Evolutionary conservation across 257 asterid genomes (phyloP).

Genomic region (Przewalskia tangutica): DNA sequence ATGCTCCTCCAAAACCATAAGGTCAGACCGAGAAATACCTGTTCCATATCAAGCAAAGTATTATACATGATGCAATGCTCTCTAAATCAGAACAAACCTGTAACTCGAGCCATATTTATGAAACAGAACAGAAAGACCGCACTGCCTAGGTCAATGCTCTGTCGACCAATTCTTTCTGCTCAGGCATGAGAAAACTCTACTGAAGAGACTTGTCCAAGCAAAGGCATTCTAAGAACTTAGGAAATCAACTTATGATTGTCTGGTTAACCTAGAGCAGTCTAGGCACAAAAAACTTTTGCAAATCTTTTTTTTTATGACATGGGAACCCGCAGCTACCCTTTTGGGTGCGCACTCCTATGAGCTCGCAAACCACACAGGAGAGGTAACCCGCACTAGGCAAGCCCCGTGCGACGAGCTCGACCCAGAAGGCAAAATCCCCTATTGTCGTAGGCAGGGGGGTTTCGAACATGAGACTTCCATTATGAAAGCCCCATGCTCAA

Average conservation of each 20-base stretch:
- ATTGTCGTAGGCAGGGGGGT: too few species aligned
- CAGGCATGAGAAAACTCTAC: not conserved
- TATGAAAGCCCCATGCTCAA: too few species aligned
- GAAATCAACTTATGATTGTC: not conserved
- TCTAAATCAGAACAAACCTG: slow-evolving; percentile 1
- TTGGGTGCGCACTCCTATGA: too few species aligned
- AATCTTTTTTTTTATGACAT: too few species aligned
- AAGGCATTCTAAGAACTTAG: not conserved
- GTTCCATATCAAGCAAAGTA: slow-evolving; percentile 17
- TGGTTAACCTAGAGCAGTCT: not conserved
- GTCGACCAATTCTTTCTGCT: not conserved
- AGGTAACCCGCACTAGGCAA: too few species aligned
- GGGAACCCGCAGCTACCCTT: too few species aligned
- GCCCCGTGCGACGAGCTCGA: too few species aligned
- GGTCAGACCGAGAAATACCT: slow-evolving; percentile 40
- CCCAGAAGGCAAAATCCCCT: too few species aligned
- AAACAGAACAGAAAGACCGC: not conserved
- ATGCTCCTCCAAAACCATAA: slow-evolving; percentile 49
- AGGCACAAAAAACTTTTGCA: not conserved
- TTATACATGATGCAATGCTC: not conserved
- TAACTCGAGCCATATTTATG: not conserved
- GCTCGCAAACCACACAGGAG: too few species aligned
- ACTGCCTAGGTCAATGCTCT: not conserved
- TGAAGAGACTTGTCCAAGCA: not conserved
- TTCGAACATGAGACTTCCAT: too few species aligned